Conservation (phyloP, 2,329 filamentous ascomycete species). For the Hymenoscyphus scutula region DNA sequence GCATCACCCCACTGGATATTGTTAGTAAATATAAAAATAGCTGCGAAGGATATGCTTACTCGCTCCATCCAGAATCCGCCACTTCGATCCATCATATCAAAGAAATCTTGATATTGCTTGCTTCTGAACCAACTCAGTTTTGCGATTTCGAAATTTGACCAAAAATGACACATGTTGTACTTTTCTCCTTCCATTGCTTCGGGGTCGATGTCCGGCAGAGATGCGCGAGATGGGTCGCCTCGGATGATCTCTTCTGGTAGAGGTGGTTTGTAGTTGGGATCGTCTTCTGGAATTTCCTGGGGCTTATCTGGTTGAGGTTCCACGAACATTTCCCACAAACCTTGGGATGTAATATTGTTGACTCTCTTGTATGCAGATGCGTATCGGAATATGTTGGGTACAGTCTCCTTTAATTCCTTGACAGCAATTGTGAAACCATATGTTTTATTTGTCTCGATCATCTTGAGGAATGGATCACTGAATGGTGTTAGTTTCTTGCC, state of each 20-base stretch:
- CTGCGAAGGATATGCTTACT: slow-evolving; percentile 51
- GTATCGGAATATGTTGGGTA: slow-evolving; percentile 98
- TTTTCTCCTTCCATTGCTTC: slow-evolving; percentile 96
- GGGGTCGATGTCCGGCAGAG: slow-evolving; percentile 77
- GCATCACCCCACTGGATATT: slow-evolving; percentile 86
- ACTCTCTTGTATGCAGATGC: slow-evolving; percentile 95
- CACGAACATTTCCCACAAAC: slow-evolving; percentile 98
- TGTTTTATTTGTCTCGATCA: slow-evolving; percentile 93
- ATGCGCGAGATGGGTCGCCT: slow-evolving; percentile 67
- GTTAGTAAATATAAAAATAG: slow-evolving; percentile 24
- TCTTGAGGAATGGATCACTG: slow-evolving; percentile 91
- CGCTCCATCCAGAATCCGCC: slow-evolving; percentile 99
- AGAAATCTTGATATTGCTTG: slow-evolving; percentile 97
- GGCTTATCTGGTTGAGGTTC: slow-evolving; percentile 66
- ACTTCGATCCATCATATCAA: slow-evolving; percentile 97
- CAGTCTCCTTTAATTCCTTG: slow-evolving; percentile 95
- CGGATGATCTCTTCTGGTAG: slow-evolving; percentile 80
- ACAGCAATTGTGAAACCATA: slow-evolving; percentile 99
- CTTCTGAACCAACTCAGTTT: slow-evolving; percentile 93
- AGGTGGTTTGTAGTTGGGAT: slow-evolving; percentile 59
- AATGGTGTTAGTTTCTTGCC: slow-evolving; percentile 33
- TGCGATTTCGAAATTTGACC: slow-evolving; percentile 99
- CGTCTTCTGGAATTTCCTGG: slow-evolving; percentile 56
- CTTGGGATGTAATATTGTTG: slow-evolving; percentile 86
- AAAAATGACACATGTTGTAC: slow-evolving; percentile 99